Evolutionary conservation across 176 grass and related monocot genomes (phyloP).

Genomic region (Eragrostis nindensis): DNA sequence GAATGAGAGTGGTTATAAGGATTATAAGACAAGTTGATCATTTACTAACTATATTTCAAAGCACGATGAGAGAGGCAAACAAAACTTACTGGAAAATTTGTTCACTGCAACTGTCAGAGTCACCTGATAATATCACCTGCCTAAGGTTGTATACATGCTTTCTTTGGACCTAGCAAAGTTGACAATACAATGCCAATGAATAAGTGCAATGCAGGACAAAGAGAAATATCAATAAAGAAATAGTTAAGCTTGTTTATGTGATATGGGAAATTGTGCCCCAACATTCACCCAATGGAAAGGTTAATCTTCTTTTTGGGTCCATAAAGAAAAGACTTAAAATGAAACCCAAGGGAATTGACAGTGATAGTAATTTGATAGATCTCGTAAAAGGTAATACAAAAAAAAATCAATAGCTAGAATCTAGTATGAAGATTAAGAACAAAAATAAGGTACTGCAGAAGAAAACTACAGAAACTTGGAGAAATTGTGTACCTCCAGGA

Average conservation of each 20-base stretch:
- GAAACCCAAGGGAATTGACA: not conserved
- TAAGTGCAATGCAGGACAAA: conserved; percentile 16
- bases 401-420: not conserved
- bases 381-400: not conserved
- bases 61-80: conserved; percentile 16
- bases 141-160: conserved; percentile 97
- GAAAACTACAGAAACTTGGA: not conserved
- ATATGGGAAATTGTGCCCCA: not conserved
- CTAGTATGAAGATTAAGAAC: not conserved
- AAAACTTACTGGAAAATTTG: conserved; percentile 91
- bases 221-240: conserved; percentile 1
- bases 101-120: conserved; percentile 76
- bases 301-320: not conserved
- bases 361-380: not conserved
- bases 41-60: not conserved
- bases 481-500: conserved; percentile 76
- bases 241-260: not conserved
- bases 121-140: conserved; percentile 92
- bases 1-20: not conserved
- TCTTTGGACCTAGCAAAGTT: conserved; percentile 83
- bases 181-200: conserved; percentile 26
- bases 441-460: not conserved
- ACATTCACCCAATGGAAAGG: conserved; percentile 28
- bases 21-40: conserved; percentile 20
- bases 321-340: not conserved